Conservation (phyloP, 352 stramenopile genomes). For the Phytopythium oedochilum region DNA sequence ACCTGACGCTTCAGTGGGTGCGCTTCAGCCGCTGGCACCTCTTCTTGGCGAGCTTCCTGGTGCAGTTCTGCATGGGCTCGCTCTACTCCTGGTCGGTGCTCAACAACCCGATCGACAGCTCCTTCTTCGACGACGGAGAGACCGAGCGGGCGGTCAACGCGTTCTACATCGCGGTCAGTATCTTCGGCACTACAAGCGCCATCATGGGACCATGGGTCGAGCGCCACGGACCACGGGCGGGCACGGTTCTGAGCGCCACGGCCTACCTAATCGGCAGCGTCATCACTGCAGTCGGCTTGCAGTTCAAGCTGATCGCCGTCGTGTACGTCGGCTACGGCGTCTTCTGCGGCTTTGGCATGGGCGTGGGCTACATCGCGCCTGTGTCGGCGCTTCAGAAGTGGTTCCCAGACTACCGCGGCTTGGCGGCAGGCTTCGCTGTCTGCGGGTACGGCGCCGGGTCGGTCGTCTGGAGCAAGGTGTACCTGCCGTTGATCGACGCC, state of each 20-base stretch:
- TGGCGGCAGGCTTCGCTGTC: slow-evolving; percentile 52
- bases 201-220: slow-evolving; percentile 67
- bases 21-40: slow-evolving; percentile 53
- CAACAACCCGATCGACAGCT: slow-evolving; percentile 54
- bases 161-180: slow-evolving; percentile 56
- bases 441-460: slow-evolving; percentile 50
- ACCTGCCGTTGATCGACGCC: slow-evolving; percentile 34
- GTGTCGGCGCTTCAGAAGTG: slow-evolving; percentile 69
- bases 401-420: slow-evolving; percentile 66
- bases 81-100: slow-evolving; percentile 68
- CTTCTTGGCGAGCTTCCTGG: slow-evolving; percentile 48
- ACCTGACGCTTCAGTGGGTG: slow-evolving; percentile 26
- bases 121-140: slow-evolving; percentile 31
- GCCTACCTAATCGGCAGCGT: slow-evolving; percentile 46
- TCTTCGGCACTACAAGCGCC: slow-evolving; percentile 49
- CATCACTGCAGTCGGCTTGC: slow-evolving; percentile 40
- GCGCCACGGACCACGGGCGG: slow-evolving; percentile 35
- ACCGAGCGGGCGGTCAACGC: slow-evolving; percentile 40
- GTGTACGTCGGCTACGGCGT: slow-evolving; percentile 64
- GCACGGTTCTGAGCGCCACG: slow-evolving; percentile 34
- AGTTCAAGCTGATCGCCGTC: slow-evolving; percentile 34
- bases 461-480: slow-evolving; percentile 52
- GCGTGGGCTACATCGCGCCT: slow-evolving; percentile 65
- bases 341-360: slow-evolving; percentile 51
- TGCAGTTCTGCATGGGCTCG: slow-evolving; percentile 62